Base-by-base conservation (phyloP, 805 yeast genomes). In the Yamadazyma insecticola region DNA sequence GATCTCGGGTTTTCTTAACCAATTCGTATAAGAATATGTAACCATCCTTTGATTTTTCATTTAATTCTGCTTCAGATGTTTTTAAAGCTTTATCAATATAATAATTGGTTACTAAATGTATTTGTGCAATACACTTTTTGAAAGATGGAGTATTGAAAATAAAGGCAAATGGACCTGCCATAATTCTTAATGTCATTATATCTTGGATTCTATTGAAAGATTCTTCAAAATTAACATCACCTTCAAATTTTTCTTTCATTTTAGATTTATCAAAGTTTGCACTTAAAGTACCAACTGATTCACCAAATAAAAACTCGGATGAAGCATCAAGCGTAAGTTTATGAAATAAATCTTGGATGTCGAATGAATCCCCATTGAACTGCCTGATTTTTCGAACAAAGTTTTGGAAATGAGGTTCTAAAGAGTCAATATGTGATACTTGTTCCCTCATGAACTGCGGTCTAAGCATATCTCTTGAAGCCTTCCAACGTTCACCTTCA, bases 301-400 rank as follows among this genome's bases (percentile, higher is more conserved):
- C 56, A 14, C 66, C 67, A 41, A 60, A 57, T 33, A 60, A 47
- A 39, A 60, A 57, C 36, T 60, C 66, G 5, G 62, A 45, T 6
- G 66, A 51, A 16, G 64, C 47, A 37, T 60, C 67, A 29, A 60
- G 51, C 12, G 66, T 58, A 13, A 59, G 50, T 25, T 41, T 45
- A 40, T 48, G 55, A 35, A 57, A 55, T 28, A 55, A 49, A 22
- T 53, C 56, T 31, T 57, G 63, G 19, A 57, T 36, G 34, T 57
- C 53, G 32, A 57, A 37, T 8, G 44, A 39, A 5, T 33, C 22
- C 2, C 57, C 59, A 9, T 42, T 25, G 8, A 33, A 19, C 14
- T 33, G 26, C 17, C 27, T 39, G 17, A 51, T 41, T 28, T 49
- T 53, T 27, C 43, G 37, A 24, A 48, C 47, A 14, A 57, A 41